phyloP scores from a whole-genome alignment of 2,329 filamentous ascomycete genomes.

The Neonectria magnoliae region DNA sequence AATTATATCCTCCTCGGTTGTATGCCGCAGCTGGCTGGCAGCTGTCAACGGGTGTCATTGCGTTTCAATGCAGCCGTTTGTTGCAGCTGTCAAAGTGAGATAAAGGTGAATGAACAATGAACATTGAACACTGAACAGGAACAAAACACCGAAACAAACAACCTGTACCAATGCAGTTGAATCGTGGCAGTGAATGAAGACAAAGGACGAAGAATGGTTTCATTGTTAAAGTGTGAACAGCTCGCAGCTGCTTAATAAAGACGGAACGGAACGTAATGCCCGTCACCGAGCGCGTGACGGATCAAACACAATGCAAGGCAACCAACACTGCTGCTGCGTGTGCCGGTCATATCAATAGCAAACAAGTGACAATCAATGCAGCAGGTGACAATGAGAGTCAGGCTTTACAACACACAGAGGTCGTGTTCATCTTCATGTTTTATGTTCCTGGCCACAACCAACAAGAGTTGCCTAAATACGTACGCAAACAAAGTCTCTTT shows the following conservation, averaged over 20 bases:
- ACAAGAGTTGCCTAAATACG: slow-evolving; percentile 17
- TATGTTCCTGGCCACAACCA: slow-evolving; percentile 16
- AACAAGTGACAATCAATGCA: background rate
- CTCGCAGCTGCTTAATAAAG: background rate
- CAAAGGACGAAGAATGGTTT: background rate
- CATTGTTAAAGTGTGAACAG: background rate
- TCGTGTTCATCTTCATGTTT: slow-evolving; percentile 9
- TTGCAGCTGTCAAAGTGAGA: background rate
- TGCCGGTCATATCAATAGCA: slow-evolving; percentile 8
- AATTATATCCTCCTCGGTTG: background rate
- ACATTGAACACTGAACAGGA: background rate
- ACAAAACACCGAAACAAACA: background rate
- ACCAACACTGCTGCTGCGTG: background rate
- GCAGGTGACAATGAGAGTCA: background rate
- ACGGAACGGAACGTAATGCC: background rate
- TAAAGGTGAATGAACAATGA: background rate
- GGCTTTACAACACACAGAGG: background rate
- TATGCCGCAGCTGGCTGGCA: background rate
- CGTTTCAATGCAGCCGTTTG: background rate
- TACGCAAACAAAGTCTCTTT: slow-evolving; percentile 34
- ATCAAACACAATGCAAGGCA: background rate
- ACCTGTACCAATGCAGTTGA: background rate
- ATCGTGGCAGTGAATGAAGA: background rate
- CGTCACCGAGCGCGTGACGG: background rate
- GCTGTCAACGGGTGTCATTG: background rate